Evolutionary conservation across 164 flowering plant genomes (phyloP), one percentile per base, ranked within the genome.

Genomic region (Platanus orientalis): DNA sequence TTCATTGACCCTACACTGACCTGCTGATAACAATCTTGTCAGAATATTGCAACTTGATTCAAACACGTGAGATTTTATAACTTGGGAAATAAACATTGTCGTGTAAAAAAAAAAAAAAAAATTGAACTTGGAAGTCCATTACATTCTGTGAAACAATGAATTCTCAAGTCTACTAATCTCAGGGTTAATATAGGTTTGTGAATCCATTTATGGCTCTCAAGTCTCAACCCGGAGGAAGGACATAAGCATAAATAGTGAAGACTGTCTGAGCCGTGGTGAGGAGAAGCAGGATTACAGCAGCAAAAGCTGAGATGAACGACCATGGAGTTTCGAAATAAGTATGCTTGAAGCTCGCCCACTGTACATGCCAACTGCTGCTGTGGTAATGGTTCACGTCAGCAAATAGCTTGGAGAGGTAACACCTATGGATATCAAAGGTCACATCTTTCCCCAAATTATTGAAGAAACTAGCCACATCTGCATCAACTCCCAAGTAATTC

Each of bases 291-390:
- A 57, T 16, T 16, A 58, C 12, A 2, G 79, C 79, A 24, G 79
- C 79, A 1, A 69, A 53, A 12, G 65, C 64, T 21, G 79, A 69
- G 19, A 70, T 39, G 45, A 69, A 59, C 0, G 81, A 57, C 81
- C 79, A 78, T 16, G 81, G 72, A 23, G 66, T 57, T 17, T 62
- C 27, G 7, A 72, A 75, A 17, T 75, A 73, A 10, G 55, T 64
- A 40, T 75, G 26, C 66, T 61, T 72, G 66, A 73, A 69, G 10
- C 60, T 61, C 23, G 67, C 73, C 60, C 75, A 70, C 21, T 52
- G 27, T 10, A 60, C 70, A 19, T 59, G 63, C 73, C 75, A 77
- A 17, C 26, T 13, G 9, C 42, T 69, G 40, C 62, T n/a, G 32
- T 51, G 53, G 48, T 69, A 69, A 63, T 60, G 55, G 26, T 73